Evolutionary conservation across 306 rosid species (phyloP).

Genomic region (Dryas octopetala): DNA sequence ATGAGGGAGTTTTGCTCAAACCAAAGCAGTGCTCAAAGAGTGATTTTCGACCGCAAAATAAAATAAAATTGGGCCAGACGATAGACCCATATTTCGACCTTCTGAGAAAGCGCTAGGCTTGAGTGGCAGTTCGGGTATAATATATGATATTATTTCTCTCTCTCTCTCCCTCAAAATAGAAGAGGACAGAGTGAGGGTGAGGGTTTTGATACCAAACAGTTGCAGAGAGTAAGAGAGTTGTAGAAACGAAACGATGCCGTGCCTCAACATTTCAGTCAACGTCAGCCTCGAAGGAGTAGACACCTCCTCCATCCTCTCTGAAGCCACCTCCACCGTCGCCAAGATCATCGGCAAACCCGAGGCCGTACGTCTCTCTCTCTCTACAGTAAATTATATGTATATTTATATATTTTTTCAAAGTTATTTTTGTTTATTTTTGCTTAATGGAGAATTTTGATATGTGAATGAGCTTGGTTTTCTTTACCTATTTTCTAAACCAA

Average conservation of each 20-base stretch:
- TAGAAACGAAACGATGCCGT: constrained; percentile 60
- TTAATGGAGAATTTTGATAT: not conserved
- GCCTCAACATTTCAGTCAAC: constrained; percentile 83
- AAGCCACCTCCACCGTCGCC: constrained; percentile 87
- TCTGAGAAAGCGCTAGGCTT: too few species aligned
- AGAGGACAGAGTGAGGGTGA: not conserved
- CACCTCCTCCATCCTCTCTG: constrained; percentile 87
- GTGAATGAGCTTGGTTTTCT: constrained; percentile 1
- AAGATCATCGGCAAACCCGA: constrained; percentile 71
- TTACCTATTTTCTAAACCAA: not conserved
- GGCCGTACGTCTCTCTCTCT: constrained; percentile 42
- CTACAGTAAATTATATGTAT: not conserved
- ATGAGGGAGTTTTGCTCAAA: too few species aligned
- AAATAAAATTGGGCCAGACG: too few species aligned
- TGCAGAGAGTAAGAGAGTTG: constrained; percentile 11
- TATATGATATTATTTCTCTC: not conserved
- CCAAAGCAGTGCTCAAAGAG: too few species aligned
- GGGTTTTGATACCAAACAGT: not conserved
- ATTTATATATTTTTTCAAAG: not conserved
- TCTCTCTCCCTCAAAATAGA: not conserved
- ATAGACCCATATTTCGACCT: too few species aligned
- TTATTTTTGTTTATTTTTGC: not conserved
- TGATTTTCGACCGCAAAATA: too few species aligned
- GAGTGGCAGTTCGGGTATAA: not conserved
- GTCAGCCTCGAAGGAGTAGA: constrained; percentile 69